Evolutionary conservation across 2,329 filamentous ascomycete genomes (phyloP), one percentile per base, ranked within the genome.

Genomic region (Colletotrichum sp.): DNA sequence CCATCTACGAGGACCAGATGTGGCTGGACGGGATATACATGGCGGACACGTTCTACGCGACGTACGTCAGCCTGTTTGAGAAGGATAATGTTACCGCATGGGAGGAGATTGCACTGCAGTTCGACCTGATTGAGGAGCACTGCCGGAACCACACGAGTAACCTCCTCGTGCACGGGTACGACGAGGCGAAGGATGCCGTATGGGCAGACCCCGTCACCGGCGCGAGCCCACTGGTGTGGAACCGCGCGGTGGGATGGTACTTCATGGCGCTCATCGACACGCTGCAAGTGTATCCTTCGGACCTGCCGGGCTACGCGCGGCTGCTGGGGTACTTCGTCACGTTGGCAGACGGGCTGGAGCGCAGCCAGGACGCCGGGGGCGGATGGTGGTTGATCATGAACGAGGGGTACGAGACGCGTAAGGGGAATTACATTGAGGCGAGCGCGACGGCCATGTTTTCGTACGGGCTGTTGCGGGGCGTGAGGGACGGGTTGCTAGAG

Each of bases 331-430:
- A 88, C 78, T 86, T 88, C 32, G 80, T 81, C 2, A 81, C 85
- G 5, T 82, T 89, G 0, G 85, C 86, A 1, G 78, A 83, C 1
- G 87, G 87, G 0, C 77, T 90, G 3, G 85, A 85, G 71, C 79
- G 79, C 12, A 84, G 85, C 0, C 87, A 87, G 26, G 88, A 89
- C 71, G 78, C 79, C 13, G 78, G 77, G 3, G 89, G 90, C 0
- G 90, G 89, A 8, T 93, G 91, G 90, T 92, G 89, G 88, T 82
- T 92, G 68, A 84, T 92, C 59, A 90, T 92, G 87, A 87, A 87
- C 78, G 85, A 87, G 72, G 81, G 85, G 30, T 88, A 89, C 71
- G 85, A 87, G 1, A 87, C 85, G 2, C 79, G 81, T 52, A 77
- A 86, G 62, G 90, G 90, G 4, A 93, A 93, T 81, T 93, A 90